Base-by-base conservation (phyloP, 2,329 filamentous ascomycete genomes). In the Pezicula rhizophila region DNA sequence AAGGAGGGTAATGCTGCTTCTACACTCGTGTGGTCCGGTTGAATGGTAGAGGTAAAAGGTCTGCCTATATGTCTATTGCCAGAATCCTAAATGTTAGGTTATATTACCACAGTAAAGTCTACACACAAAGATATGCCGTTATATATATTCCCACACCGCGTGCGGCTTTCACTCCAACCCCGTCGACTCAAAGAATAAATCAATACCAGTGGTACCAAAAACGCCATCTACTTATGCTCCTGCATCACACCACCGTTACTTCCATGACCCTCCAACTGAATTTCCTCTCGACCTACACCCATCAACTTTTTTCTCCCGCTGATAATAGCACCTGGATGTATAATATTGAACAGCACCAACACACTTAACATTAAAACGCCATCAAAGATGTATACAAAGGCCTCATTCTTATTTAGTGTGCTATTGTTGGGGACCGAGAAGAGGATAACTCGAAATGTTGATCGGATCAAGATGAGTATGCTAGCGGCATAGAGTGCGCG, bases 391-490 rank as follows among this genome's bases (percentile, higher is more conserved):
- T 71, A 72, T n/a, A 73, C 46, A 20, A 63, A 69, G 49, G 65
- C 65, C 59, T 75, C 72, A 33, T 68, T 63, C 23, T 55, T 52
- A 17, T 73, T 57, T 20, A 74, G 54, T 46, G 66, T 69, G 1
- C 71, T 72, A 12, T 61, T 51, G 34, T 66, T 61, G 2, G 70
- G 70, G 56, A 69, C 62, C 1, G 58, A 48, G 51, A 69, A 77
- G 59, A 76, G 72, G 15, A 70, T 57, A 11, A 74, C 62, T 17
- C 73, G 64, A 42, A 75, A 70, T 2, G 73, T 52, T n/a, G 60
- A 68, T 31, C 73, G 64, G 4, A 74, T 43, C 34, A 75, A 58
- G 51, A 76, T 74, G 17, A 74, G 58, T 1, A 57, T 51, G 46
- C 65, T 69, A 25, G 65, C 62, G 3, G 53, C 48, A 53, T 74